Base-by-base conservation (phyloP, 2,329 filamentous ascomycete genomes). In the Aspergillus sp. region DNA sequence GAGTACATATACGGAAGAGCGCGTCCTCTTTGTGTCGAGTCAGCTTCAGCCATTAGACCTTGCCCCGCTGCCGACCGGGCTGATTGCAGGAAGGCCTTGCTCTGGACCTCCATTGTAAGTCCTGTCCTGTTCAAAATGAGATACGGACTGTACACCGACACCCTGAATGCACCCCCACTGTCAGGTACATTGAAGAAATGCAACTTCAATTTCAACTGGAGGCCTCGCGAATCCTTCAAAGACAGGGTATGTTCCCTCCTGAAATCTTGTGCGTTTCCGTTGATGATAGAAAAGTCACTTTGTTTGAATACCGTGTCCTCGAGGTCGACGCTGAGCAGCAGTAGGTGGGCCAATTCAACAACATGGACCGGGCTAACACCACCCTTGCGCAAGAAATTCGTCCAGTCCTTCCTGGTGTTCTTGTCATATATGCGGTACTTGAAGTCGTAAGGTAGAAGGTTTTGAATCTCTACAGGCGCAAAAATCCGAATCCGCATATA, bases 381-480 rank as follows among this genome's bases (percentile, higher is more conserved):
- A 24, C 96, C 95, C 75, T 97, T 98, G 57, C 95, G 87, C 47
- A 99, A 79, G 77, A 99, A 99, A 73, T 99, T 99, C 4, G 91
- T 96, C 95, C 95, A 99, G 72, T 99, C 95, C 72, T 96, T 96
- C 80, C 93, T 96, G 0, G 93, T 97, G 73, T 96, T 96, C 79
- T 96, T 97, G 79, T 99, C 95, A 70, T 98, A 99, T 55, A 99
- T 98, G 55, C 93, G 87, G 74, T 99, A 99, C 75, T 99, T 98
- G 85, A 99, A 99, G 75, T 99, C 95, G 70, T 95, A 98, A 0
- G 95, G 95, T 39, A 99, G 78, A 44, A 99, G 79, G 64, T 99
- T 99, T 73, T 99, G 93, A 4, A 99, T 83, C 50, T 96, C 93
- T 14, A 99, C 86, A 0, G 96, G 95, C 0, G 95, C 93, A 23